These are phyloP conservation scores for Phlebiopsis gigantea DNA, from an alignment of 768 basidiomycete genomes.

Conservation along the genomic window DNA sequence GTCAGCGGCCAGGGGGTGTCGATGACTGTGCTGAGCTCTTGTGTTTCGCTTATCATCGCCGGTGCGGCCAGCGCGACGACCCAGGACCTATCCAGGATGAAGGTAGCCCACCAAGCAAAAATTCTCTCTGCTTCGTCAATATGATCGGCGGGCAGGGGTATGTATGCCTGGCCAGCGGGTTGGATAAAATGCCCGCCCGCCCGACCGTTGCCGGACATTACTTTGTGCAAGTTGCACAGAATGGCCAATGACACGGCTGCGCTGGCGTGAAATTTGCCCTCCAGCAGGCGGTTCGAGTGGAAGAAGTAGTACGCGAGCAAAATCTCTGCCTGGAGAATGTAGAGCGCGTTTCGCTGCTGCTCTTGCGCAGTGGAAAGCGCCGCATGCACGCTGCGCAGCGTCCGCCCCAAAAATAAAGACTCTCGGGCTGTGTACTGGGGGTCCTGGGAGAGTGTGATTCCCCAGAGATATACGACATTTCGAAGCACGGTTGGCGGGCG, in stretches of 20 bases:
- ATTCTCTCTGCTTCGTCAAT: constrained; percentile 34
- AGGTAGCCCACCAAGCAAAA: constrained; percentile 34
- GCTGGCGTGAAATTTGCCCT: constrained; percentile 15
- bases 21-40: constrained; percentile 24
- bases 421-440: constrained; percentile 28
- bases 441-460: constrained; percentile 40
- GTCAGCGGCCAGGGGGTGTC: constrained; percentile 39
- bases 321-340: constrained; percentile 13
- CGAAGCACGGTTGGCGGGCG: constrained; percentile 13
- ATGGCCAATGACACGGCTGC: constrained; percentile 32
- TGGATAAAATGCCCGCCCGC: background rate
- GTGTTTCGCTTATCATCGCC: constrained; percentile 24
- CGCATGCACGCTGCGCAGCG: constrained; percentile 50
- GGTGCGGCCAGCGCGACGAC: constrained; percentile 26
- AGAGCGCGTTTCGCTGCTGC: constrained; percentile 10
- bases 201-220: constrained; percentile 21
- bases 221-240: constrained; percentile 43
- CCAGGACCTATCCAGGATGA: constrained; percentile 30
- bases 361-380: constrained; percentile 28
- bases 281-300: constrained; percentile 8
- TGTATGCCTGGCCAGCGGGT: background rate
- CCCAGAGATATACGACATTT: constrained; percentile 44
- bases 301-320: constrained; percentile 13
- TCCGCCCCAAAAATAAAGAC: constrained; percentile 26
- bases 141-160: constrained; percentile 22